Conservation (phyloP, 805 yeast species). For the Ogataea nakhonphanomensis region DNA sequence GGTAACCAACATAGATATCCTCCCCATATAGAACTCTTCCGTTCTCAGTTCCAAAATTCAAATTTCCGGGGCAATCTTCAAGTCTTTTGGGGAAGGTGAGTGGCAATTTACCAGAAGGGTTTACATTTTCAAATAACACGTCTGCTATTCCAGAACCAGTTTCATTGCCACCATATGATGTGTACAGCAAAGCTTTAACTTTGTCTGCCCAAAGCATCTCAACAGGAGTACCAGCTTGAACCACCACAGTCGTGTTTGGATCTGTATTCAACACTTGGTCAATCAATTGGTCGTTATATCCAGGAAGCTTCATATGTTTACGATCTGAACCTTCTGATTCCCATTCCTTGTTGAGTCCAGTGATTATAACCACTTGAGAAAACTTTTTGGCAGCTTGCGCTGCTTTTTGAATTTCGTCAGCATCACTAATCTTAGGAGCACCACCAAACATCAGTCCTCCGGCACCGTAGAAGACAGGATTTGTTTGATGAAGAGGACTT, state of each 20-base stretch:
- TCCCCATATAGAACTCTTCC: slow-evolving; percentile 42
- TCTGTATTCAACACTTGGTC: slow-evolving; percentile 33
- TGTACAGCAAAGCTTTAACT: slow-evolving; percentile 32
- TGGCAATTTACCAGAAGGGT: slow-evolving; percentile 42
- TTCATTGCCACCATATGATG: slow-evolving; percentile 41
- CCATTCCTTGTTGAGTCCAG: slow-evolving; percentile 39
- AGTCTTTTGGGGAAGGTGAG: slow-evolving; percentile 37
- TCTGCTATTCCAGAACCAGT: slow-evolving; percentile 42
- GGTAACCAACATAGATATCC: slow-evolving; percentile 44
- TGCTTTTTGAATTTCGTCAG: slow-evolving; percentile 25
- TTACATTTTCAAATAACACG: slow-evolving; percentile 41
- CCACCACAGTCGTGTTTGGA: slow-evolving; percentile 35
- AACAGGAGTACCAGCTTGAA: slow-evolving; percentile 41
- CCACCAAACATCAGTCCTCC: slow-evolving; percentile 24
- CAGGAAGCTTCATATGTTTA: slow-evolving; percentile 36
- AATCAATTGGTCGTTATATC: slow-evolving; percentile 33
- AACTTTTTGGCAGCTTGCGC: slow-evolving; percentile 33
- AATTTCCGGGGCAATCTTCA: slow-evolving; percentile 36
- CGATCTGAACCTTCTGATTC: slow-evolving; percentile 42
- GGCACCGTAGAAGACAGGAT: slow-evolving; percentile 15
- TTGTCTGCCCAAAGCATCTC: slow-evolving; percentile 39
- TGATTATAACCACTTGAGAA: slow-evolving; percentile 36
- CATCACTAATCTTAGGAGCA: slow-evolving; percentile 6
- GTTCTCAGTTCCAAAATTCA: slow-evolving; percentile 35
- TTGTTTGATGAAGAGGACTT: slow-evolving; percentile 4